Conservation (phyloP, 164 flowering plant genomes). For the Liquidambar formosana region DNA sequence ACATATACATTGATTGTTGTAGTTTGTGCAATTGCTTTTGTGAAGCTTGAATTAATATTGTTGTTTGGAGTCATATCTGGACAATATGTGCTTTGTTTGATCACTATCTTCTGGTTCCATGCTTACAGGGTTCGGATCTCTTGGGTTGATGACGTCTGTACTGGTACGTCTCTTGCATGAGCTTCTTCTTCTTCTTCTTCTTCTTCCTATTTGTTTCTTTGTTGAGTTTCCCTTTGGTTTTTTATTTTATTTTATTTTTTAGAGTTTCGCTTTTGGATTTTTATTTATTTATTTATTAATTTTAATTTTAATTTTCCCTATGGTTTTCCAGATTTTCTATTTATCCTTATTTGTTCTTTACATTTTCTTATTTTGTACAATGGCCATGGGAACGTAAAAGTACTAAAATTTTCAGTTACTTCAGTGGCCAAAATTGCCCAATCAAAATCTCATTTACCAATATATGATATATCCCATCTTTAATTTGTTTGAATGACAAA, state of each 20-base stretch:
- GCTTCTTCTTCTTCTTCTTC: too few relatives aligned
- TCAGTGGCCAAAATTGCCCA: too few relatives aligned
- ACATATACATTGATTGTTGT: neutral
- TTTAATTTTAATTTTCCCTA: too few relatives aligned
- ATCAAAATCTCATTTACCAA: too few relatives aligned
- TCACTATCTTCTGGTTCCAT: conserved; percentile 6
- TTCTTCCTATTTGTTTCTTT: too few relatives aligned
- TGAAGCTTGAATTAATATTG: neutral
- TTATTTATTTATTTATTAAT: neutral
- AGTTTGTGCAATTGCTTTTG: neutral
- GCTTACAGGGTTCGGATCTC: conserved; percentile 89
- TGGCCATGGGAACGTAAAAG: too few relatives aligned
- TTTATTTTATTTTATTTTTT: neutral
- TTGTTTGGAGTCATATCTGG: neutral
- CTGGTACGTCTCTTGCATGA: conserved; percentile 46
- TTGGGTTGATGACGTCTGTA: conserved; percentile 97
- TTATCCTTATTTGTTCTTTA: neutral
- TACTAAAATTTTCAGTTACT: too few relatives aligned
- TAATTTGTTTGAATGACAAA: too few relatives aligned
- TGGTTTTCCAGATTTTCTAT: neutral
- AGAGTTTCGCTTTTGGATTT: neutral
- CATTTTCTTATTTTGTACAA: too few relatives aligned
- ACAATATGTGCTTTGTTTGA: neutral
- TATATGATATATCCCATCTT: too few relatives aligned
- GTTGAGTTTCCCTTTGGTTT: too few relatives aligned